Evolutionary conservation across 2,329 filamentous ascomycete genomes (phyloP), one percentile per base, ranked within the genome.

Genomic region (Diaporthe sp.): DNA sequence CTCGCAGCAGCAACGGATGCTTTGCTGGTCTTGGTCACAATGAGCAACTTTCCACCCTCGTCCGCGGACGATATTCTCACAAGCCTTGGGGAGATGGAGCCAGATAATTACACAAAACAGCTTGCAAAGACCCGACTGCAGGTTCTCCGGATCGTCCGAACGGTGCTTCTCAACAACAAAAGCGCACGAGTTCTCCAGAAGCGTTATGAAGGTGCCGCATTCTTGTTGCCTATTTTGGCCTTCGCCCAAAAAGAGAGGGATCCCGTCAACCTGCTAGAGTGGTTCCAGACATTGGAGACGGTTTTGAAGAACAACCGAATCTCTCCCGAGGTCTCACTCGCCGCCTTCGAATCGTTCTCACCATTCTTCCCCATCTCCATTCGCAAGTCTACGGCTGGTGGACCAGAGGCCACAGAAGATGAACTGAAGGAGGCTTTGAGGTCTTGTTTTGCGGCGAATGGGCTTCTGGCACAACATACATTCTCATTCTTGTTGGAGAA

Each of bases 311-410:
- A 84, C 19, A 90, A 87, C 69, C 81, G 83, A 0, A 82, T 86
- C 0, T 85, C 88, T 0, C 75, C 84, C 6, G 86, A 88, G 12
- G 81, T 89, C 2, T 82, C 86, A 12, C 85, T 86, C 42, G 85
- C 88, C 72, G 83, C 89, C 2, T 91, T 90, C 79, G 86, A 86
- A 71, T 81, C 86, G 1, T 91, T 90, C 80, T 90, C 90, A 19
- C 87, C 87, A 39, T 92, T 91, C 79, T 92, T 91, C 75, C 90
- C 90, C 22, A 91, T 92, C 72, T 90, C 89, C 0, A 81, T 92
- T 56, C 85, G 89, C 37, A 85, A 85, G 71, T 86, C 89, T 0
- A 85, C 87, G 32, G 86, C 86, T 7, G 82, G 85, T 0, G 83
- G 84, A 44, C 68, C 61, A 7, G 85, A 85, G 8, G 85, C 91